Evolutionary conservation across 129 eudicot species (phyloP).

Genomic region (Helichrysum umbraculigerum): DNA sequence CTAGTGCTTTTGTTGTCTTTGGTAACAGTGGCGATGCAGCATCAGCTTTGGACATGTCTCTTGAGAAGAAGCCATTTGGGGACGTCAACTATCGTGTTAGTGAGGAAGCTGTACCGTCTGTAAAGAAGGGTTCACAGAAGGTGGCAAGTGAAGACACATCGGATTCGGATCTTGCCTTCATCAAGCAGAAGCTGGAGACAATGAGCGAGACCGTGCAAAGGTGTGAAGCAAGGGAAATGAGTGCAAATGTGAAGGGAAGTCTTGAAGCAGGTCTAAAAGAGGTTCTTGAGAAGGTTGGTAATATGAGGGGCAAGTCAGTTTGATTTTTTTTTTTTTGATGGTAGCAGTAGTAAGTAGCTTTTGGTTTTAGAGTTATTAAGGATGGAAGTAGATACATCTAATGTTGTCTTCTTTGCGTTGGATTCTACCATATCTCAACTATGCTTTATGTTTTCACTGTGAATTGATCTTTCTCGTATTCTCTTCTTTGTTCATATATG

Average conservation of each 20-base stretch:
- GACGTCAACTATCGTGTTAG: not conserved
- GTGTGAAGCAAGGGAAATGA: conserved; percentile 27
- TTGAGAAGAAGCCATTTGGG: conserved; percentile 11
- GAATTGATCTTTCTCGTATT: not conserved
- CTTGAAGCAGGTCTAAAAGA: conserved; percentile 36
- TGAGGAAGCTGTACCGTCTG: not conserved
- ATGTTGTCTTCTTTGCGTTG: conserved; percentile 1
- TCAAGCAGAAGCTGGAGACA: conserved; percentile 22
- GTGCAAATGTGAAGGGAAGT: conserved; percentile 13
- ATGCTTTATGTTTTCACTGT: not conserved
- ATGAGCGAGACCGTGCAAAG: conserved; percentile 16
- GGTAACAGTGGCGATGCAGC: conserved; percentile 6
- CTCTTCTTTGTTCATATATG: not conserved
- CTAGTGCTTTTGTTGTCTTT: conserved; percentile 5
- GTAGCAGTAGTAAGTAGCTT: conserved; percentile 17
- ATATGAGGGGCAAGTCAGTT: conserved; percentile 17
- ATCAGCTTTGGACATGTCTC: conserved; percentile 9
- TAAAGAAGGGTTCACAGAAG: not conserved
- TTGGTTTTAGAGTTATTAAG: conserved; percentile 13
- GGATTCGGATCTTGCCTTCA: not conserved
- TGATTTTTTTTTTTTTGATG: not conserved
- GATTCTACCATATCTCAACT: not conserved
- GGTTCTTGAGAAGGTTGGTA: conserved; percentile 48
- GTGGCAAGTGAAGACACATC: not conserved
- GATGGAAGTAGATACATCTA: conserved; percentile 22